phyloP scores from a whole-genome alignment of 768 basidiomycete species.

The Strobilomyces dryophilus region DNA sequence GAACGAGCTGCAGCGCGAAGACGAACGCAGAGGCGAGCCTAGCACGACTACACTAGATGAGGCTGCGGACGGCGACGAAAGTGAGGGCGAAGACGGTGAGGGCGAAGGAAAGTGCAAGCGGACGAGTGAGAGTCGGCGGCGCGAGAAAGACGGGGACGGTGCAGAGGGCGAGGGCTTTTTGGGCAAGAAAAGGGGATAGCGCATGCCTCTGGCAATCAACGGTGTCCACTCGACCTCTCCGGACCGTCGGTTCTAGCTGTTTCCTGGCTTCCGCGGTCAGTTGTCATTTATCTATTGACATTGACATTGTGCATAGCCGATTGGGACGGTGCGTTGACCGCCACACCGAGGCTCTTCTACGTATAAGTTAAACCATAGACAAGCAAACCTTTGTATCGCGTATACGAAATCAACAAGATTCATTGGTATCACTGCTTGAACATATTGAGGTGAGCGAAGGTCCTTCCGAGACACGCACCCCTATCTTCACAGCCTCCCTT shows the following conservation, averaged over 20 bases:
- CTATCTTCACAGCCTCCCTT: too few species aligned
- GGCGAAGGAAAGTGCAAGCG: constrained; percentile 10
- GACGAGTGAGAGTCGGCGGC: constrained; percentile 13
- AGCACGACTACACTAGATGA: constrained; percentile 17
- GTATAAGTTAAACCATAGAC: too few species aligned
- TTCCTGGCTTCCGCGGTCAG: background rate
- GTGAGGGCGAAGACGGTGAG: constrained; percentile 22
- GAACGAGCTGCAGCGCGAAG: constrained; percentile 69
- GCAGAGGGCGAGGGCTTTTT: constrained; percentile 31
- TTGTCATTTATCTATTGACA: background rate
- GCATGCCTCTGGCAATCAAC: background rate
- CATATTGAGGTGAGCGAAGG: too few species aligned
- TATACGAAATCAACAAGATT: too few species aligned
- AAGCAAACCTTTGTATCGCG: background rate
- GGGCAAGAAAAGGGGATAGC: constrained; percentile 21
- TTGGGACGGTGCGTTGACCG: too few species aligned
- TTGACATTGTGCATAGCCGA: background rate
- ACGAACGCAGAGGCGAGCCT: constrained; percentile 35
- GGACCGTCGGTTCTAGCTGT: background rate
- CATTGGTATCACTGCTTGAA: too few species aligned
- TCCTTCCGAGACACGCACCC: too few species aligned
- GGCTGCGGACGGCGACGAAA: constrained; percentile 23
- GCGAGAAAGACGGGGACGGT: constrained; percentile 25
- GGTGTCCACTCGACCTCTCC: background rate
- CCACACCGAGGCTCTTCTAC: too few species aligned